Percentiles rank a stretch among this genome's conserved stretches.
Conservation (phyloP, 768 basidiomycete species). For the Kondoa malvinella region DNA sequence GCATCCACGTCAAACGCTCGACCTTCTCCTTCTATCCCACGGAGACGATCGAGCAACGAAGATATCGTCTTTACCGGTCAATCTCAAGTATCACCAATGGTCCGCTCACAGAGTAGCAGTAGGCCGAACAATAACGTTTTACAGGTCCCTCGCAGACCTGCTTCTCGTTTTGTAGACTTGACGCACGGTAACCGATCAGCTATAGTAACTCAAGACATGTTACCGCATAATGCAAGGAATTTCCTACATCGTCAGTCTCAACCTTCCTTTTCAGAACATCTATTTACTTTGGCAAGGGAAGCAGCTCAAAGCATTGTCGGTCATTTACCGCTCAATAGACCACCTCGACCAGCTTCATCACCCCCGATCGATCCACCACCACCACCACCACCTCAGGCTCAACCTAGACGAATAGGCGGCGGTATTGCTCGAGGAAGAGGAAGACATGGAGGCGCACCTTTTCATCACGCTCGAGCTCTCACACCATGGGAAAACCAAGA, state of each 20-base stretch:
- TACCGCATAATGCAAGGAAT: neutral
- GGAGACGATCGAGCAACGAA: neutral
- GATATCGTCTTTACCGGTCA: neutral
- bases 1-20: neutral
- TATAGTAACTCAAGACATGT: neutral
- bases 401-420: neutral
- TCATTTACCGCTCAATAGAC: neutral
- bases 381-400: neutral
- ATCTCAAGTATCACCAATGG: neutral
- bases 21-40: neutral
- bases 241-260: neutral
- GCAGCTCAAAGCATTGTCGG: neutral
- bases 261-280: too few species aligned
- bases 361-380: neutral
- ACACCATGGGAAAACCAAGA: too few species aligned
- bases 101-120: neutral
- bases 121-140: neutral
- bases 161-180: neutral
- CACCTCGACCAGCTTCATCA: neutral
- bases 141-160: neutral
- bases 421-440: neutral
- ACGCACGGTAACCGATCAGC: neutral
- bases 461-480: neutral
- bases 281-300: too few species aligned
- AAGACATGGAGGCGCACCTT: neutral